Base-by-base conservation (phyloP, 352 stramenopile species). In the Pythium aquatile region DNA sequence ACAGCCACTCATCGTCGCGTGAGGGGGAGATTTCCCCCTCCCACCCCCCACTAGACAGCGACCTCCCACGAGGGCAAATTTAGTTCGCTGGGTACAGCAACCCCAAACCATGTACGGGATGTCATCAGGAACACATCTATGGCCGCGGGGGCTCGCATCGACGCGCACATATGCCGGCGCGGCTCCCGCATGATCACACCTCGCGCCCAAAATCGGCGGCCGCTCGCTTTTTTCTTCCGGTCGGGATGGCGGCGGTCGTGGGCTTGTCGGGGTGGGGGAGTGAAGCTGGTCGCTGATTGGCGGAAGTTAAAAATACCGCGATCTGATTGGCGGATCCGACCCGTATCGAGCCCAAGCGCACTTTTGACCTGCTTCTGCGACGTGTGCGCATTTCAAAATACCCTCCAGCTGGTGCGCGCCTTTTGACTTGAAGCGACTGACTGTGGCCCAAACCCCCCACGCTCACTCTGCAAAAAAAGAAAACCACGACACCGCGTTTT, bases 301-400 rank as follows among this genome's bases (percentile, higher is more conserved):
- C 55, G 66, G 65, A 64, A 72, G 32, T 72, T 72, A 61, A 72
- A 65, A 60, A 58, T 62, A 48, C 1, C 2, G 17, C n/a, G 1
- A 14, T 59, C 5, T 72, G 54, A 72, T 72, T 72, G 65, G 65
- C 48, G 47, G 48, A 55, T 64, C 46, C 40, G 29, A 39, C 6
- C 26, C 53, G 40, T 55, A 61, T 54, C 55, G 66, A 68, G 47
- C 66, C 60, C 49, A 47, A 57, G 55, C 49, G 60, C 55, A 73
- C 66, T 73, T 73, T 73, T 63, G 48, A 30, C 17, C 28, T 10
- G 20, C 11, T 14, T 65, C 66, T 73, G 66, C 49, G 66, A 73
- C 66, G 59, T 67, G 65, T 67, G 65, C 24, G 20, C 26, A 51
- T 51, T 58, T 46, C 53, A 63, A 69, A 69, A 69, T 39, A 39